Conservation (phyloP, 345 rosid species). For the Trapa incisa region DNA sequence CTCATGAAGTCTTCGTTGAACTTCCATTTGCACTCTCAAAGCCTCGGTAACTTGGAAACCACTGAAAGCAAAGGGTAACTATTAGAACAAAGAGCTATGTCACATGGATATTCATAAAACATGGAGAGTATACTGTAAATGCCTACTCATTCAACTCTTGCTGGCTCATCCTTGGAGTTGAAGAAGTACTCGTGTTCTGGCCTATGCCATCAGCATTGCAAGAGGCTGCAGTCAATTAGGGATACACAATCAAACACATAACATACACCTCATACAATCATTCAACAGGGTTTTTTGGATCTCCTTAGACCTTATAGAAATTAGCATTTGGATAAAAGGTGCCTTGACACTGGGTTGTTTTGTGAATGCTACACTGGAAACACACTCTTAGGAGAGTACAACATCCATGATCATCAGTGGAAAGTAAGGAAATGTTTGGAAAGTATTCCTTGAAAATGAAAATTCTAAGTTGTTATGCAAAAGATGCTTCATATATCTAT, state of each 20-base stretch:
- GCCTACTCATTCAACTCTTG: constrained; percentile 77
- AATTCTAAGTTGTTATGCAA: neutral
- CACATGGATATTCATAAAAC: constrained; percentile 6
- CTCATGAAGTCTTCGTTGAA: constrained; percentile 82
- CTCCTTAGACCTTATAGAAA: neutral
- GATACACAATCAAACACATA: neutral
- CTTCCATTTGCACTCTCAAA: constrained; percentile 92
- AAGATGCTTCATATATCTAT: neutral
- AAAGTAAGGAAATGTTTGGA: neutral
- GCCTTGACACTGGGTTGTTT: neutral
- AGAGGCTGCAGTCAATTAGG: constrained; percentile 29
- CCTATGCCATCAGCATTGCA: constrained; percentile 52
- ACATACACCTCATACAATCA: neutral
- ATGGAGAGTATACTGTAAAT: constrained; percentile 9
- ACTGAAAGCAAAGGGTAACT: constrained; percentile 31
- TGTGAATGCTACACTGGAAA: neutral
- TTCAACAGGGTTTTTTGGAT: neutral
- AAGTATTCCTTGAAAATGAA: neutral
- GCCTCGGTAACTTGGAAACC: constrained; percentile 89
- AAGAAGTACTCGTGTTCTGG: constrained; percentile 56
- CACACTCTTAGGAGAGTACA: neutral
- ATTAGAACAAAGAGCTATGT: neutral
- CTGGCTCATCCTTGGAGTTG: constrained; percentile 47
- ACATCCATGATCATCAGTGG: neutral
- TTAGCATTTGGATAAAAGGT: neutral